Conservation (phyloP, 352 stramenopile species). For the Elongisporangium undulatum region DNA sequence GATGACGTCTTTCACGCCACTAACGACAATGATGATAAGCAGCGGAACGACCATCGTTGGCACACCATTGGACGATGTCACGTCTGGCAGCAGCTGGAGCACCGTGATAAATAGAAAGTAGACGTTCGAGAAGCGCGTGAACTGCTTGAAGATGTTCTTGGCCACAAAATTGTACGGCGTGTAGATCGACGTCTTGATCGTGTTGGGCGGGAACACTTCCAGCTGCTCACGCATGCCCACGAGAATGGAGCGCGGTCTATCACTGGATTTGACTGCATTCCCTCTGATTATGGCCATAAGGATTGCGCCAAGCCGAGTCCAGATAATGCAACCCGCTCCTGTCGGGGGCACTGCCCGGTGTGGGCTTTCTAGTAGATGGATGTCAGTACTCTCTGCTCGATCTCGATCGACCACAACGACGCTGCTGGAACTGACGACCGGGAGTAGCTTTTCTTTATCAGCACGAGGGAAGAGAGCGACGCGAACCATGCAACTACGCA, state of each 20-base stretch:
- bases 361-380: not conserved
- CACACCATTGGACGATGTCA: conserved; percentile 79
- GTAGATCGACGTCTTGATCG: conserved; percentile 57
- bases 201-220: conserved; percentile 35
- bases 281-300: not conserved
- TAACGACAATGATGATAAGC: conserved; percentile 83
- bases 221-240: conserved; percentile 16
- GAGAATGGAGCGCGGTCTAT: conserved; percentile 13
- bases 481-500: not conserved
- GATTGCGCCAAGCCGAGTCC: not conserved
- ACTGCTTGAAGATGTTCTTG: conserved; percentile 78
- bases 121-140: conserved; percentile 84
- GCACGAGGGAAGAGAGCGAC: not conserved
- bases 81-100: conserved; percentile 75
- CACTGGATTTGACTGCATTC: not conserved
- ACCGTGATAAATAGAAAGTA: conserved; percentile 90
- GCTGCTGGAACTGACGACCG: not conserved
- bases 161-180: conserved; percentile 55
- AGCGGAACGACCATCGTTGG: conserved; percentile 85
- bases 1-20: conserved; percentile 68
- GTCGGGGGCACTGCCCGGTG: not conserved
- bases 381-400: not conserved
- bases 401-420: not conserved
- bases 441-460: not conserved
- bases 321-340: not conserved